A percentile compares a stretch with the other conserved stretches of the same genome.
phyloP scores from a whole-genome alignment of 257 asterid species.

The Primulina tabacum region DNA sequence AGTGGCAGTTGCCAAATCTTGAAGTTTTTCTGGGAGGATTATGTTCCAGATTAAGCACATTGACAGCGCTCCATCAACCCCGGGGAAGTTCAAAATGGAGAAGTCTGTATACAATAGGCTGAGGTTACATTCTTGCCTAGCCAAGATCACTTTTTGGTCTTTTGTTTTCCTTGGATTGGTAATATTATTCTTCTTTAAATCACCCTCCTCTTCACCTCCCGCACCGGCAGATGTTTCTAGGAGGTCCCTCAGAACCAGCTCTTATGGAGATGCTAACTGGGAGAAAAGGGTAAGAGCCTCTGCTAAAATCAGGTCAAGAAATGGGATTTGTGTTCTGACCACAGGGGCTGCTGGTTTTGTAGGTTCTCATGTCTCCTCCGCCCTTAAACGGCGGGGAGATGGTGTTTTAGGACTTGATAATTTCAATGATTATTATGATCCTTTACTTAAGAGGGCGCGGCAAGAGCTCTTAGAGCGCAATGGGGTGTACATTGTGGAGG shows the following conservation, averaged over 20 bases:
- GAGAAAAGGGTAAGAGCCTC: constrained; percentile 14
- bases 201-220: constrained; percentile 7
- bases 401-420: constrained; percentile 25
- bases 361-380: constrained; percentile 24
- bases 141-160: constrained; percentile 13
- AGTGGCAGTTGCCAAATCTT: too few species aligned
- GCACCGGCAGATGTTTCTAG: constrained; percentile 4
- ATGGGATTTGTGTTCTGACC: constrained; percentile 24
- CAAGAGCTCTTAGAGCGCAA: constrained; percentile 12
- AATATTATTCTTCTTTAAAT: constrained; percentile 1
- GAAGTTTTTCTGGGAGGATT: too few species aligned
- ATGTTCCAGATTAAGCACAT: too few species aligned
- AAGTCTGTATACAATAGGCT: constrained; percentile 15
- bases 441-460: constrained; percentile 22
- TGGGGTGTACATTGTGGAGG: constrained; percentile 30
- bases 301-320: constrained; percentile 3
- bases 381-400: constrained; percentile 28
- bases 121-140: constrained; percentile 8
- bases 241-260: constrained; percentile 8
- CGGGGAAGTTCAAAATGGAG: constrained; percentile 16
- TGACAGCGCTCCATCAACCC: neutral
- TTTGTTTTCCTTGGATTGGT: constrained; percentile 4
- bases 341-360: constrained; percentile 34
- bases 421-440: constrained; percentile 26
- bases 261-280: constrained; percentile 14